phyloP scores from a whole-genome alignment of 225 moss, liverwort and hornwort genomes.

The Thuidium tamariscinum region DNA sequence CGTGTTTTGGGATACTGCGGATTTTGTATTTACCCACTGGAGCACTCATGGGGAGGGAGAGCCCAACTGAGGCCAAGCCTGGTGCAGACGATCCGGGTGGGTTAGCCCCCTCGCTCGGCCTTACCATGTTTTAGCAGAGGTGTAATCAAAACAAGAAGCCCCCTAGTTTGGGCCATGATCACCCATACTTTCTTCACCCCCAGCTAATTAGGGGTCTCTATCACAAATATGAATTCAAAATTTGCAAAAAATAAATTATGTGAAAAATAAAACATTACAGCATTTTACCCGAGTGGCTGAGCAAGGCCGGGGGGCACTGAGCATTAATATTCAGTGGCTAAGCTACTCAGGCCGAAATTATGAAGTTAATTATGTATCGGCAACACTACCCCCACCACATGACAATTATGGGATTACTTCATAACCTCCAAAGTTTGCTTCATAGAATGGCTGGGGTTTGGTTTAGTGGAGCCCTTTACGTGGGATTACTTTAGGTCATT shows the following conservation, averaged over 20 bases:
- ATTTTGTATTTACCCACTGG: conserved; percentile 21
- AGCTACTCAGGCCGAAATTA: background rate
- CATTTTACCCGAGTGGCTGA: too few relatives aligned
- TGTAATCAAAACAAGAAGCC: too few relatives aligned
- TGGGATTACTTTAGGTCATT: background rate
- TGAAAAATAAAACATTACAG: too few relatives aligned
- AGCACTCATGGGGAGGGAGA: background rate
- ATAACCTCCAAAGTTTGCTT: background rate
- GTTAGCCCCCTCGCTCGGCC: too few relatives aligned
- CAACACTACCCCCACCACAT: background rate
- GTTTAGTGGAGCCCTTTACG: background rate
- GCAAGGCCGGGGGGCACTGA: background rate
- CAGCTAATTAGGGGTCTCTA: too few relatives aligned
- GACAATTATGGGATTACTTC: background rate
- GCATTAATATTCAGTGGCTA: background rate
- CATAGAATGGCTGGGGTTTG: background rate
- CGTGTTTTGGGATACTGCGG: conserved; percentile 12
- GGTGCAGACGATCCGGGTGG: too few relatives aligned
- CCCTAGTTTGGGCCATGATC: too few relatives aligned
- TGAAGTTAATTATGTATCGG: background rate
- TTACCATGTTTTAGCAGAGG: too few relatives aligned
- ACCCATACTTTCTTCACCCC: too few relatives aligned
- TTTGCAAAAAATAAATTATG: too few relatives aligned
- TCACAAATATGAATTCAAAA: too few relatives aligned
- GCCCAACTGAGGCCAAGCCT: background rate